A percentile compares a stretch with the other conserved stretches of the same genome.
Evolutionary conservation across 805 yeast genomes (phyloP).

Genomic region (Saccharomyces jurei): DNA sequence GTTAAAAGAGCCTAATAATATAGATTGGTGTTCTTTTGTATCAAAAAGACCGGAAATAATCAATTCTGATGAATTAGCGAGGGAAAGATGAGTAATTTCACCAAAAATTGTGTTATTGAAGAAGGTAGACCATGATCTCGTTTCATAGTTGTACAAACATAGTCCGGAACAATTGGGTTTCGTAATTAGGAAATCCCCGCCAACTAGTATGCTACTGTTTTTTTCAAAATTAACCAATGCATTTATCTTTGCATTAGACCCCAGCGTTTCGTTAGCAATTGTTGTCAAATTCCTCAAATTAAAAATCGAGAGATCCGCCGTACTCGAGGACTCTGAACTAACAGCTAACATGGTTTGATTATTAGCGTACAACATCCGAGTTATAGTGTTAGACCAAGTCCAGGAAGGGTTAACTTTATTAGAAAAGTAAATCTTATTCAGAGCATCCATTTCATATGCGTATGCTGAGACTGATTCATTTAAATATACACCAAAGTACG

Average conservation of each 20-base stretch:
- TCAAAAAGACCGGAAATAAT: slow-evolving; percentile 50
- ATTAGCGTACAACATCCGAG: slow-evolving; percentile 20
- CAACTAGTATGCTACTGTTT: slow-evolving; percentile 43
- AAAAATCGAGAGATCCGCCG: slow-evolving; percentile 12
- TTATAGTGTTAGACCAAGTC: slow-evolving; percentile 16
- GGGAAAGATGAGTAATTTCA: slow-evolving; percentile 44
- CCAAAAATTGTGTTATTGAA: slow-evolving; percentile 39
- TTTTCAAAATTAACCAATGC: slow-evolving; percentile 36
- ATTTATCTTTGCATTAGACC: slow-evolving; percentile 34
- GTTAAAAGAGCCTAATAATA: slow-evolving; percentile 37
- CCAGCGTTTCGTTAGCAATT: slow-evolving; percentile 32
- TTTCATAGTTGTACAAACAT: slow-evolving; percentile 54
- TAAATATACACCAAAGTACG: slow-evolving; percentile 33
- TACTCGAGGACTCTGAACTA: slow-evolving; percentile 7
- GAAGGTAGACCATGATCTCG: slow-evolving; percentile 45
- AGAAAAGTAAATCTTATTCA: slow-evolving; percentile 5
- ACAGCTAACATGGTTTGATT: slow-evolving; percentile 20
- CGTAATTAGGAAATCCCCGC: slow-evolving; percentile 64
- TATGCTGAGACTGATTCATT: slow-evolving; percentile 45
- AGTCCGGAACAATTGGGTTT: slow-evolving; percentile 49
- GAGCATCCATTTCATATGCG: slow-evolving; percentile 45
- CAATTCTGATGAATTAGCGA: slow-evolving; percentile 34
- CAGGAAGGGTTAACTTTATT: slow-evolving; percentile 4
- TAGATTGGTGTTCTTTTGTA: slow-evolving; percentile 30
- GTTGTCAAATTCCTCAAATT: slow-evolving; percentile 41